Percentiles rank a stretch among this genome's conserved stretches.
phyloP scores from a whole-genome alignment of 768 basidiomycete species.

The Amanita rimosa region DNA sequence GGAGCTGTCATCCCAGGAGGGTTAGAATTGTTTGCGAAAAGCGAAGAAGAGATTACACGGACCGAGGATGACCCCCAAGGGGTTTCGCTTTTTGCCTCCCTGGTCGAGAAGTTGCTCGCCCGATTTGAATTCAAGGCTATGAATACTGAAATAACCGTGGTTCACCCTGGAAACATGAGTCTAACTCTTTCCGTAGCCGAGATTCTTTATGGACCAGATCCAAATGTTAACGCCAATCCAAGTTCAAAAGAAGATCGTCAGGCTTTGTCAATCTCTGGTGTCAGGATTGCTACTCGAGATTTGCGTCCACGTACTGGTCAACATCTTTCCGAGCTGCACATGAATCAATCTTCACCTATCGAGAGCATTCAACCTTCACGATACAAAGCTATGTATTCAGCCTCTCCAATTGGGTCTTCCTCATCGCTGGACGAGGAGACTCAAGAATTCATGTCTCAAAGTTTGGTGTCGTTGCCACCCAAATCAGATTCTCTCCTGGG shows the following conservation, averaged over 20 bases:
- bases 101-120: slow-evolving; percentile 70
- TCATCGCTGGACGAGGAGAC: slow-evolving; percentile 59
- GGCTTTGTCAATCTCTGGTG: slow-evolving; percentile 43
- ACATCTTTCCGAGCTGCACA: neutral
- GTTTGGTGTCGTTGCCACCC: slow-evolving; percentile 50
- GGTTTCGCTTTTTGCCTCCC: slow-evolving; percentile 68
- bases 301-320: slow-evolving; percentile 14
- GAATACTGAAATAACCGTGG: slow-evolving; percentile 55
- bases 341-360: neutral
- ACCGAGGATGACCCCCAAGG: slow-evolving; percentile 56
- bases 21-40: slow-evolving; percentile 41
- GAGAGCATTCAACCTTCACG: slow-evolving; percentile 10
- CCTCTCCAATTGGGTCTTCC: slow-evolving; percentile 40
- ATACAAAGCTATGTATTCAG: slow-evolving; percentile 18
- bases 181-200: slow-evolving; percentile 48
- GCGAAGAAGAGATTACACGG: slow-evolving; percentile 27
- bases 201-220: slow-evolving; percentile 45
- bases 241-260: slow-evolving; percentile 22
- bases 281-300: slow-evolving; percentile 26
- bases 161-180: slow-evolving; percentile 54
- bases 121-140: slow-evolving; percentile 68
- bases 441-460: slow-evolving; percentile 65
- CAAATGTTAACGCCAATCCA: slow-evolving; percentile 4
- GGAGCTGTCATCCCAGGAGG: slow-evolving; percentile 55
- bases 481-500: slow-evolving; percentile 28